phyloP scores from a whole-genome alignment of 441 rosid species.

The Populus trichocarpa region DNA sequence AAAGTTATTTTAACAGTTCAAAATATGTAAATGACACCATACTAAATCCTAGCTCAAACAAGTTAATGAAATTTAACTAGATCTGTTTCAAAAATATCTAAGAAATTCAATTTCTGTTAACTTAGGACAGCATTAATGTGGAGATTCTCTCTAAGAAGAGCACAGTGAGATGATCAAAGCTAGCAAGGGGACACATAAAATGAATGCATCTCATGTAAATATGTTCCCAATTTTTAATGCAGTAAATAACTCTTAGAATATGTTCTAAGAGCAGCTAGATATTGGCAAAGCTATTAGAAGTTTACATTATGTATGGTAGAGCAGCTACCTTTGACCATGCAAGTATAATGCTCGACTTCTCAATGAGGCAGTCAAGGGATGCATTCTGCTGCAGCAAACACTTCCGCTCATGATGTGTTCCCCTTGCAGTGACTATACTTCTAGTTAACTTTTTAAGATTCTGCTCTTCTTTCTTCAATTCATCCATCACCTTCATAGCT shows the following conservation, averaged over 20 bases:
- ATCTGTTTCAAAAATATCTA: no score
- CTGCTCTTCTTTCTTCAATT: constrained; percentile 73
- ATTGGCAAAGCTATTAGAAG: background rate
- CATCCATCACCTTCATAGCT: constrained; percentile 70
- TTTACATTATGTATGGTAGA: background rate
- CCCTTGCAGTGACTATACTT: constrained; percentile 48
- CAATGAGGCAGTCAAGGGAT: constrained; percentile 79
- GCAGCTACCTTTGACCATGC: constrained; percentile 74
- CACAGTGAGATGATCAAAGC: no score
- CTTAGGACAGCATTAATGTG: no score
- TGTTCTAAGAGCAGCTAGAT: background rate
- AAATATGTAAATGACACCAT: constrained; percentile 4
- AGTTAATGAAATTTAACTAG: no score
- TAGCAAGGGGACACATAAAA: no score
- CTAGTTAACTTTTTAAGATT: constrained; percentile 74
- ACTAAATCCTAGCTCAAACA: background rate
- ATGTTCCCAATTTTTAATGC: background rate
- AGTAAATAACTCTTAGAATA: background rate
- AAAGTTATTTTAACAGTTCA: background rate
- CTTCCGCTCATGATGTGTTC: constrained; percentile 59
- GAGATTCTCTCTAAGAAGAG: no score
- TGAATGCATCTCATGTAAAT: background rate
- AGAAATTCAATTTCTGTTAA: no score
- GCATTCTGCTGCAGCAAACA: constrained; percentile 57
- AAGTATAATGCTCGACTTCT: constrained; percentile 63